These are phyloP conservation scores for Chlamydomonas incerta DNA, from an alignment of 139 green algal genomes.

Conservation along the genomic window DNA sequence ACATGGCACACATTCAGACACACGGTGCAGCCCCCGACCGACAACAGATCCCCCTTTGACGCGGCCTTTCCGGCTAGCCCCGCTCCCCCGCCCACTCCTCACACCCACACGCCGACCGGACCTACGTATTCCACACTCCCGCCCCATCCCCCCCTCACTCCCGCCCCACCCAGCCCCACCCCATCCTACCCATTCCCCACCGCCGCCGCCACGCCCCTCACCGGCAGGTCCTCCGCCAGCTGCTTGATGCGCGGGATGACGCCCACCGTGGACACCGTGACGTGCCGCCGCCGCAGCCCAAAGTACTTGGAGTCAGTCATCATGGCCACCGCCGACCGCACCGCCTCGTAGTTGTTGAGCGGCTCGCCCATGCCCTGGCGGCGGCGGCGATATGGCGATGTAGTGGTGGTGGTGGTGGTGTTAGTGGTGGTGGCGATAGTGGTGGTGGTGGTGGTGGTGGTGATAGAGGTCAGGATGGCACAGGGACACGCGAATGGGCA, in stretches of 20 bases:
- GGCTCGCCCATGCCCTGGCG: conserved; percentile 95
- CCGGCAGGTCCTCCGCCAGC: conserved; percentile 85
- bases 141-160: neutral
- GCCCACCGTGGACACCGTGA: conserved; percentile 95
- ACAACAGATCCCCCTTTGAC: too few relatives aligned
- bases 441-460: neutral
- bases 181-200: too few relatives aligned
- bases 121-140: neutral
- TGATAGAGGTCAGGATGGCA: neutral
- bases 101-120: too few relatives aligned
- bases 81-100: too few relatives aligned
- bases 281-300: conserved; percentile 73
- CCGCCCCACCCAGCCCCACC: neutral
- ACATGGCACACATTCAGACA: too few relatives aligned
- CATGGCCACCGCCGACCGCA: conserved; percentile 74
- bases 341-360: conserved; percentile 95
- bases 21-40: too few relatives aligned
- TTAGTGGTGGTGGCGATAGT: neutral
- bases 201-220: conserved; percentile 8
- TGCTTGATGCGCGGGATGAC: conserved; percentile 82
- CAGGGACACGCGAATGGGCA: too few relatives aligned
- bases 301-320: conserved; percentile 84
- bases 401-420: neutral
- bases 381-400: too few relatives aligned
- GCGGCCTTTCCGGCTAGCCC: too few relatives aligned